A percentile compares a stretch with the other conserved stretches of the same genome.
Evolutionary conservation across 371 early-diverging fungal species (phyloP).

Genomic region (Haplosporangium sp.): DNA sequence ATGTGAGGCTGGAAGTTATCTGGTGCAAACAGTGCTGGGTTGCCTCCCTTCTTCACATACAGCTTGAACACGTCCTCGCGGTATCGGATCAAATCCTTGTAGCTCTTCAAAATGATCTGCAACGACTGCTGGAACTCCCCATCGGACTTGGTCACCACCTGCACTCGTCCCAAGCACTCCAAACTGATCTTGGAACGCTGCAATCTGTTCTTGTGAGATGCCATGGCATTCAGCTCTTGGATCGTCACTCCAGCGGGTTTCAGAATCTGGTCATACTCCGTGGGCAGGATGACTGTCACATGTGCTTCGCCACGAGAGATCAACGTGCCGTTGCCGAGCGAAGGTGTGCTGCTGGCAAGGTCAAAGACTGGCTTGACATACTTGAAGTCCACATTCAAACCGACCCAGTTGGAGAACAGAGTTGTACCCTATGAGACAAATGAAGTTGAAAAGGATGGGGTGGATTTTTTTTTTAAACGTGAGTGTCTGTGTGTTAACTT

Average conservation of each 20-base stretch:
- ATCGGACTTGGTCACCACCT: conserved; percentile 47
- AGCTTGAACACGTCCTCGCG: conserved; percentile 64
- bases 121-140: conserved; percentile 36
- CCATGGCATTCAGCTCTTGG: conserved; percentile 74
- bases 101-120: conserved; percentile 47
- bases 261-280: conserved; percentile 71
- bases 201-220: conserved; percentile 59
- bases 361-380: conserved; percentile 68
- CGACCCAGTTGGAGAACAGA: conserved; percentile 66
- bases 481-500: background rate
- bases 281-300: conserved; percentile 80
- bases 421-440: conserved; percentile 16
- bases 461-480: background rate
- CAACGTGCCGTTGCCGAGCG: conserved; percentile 53
- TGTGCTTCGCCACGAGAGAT: conserved; percentile 79
- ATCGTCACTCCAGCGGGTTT: conserved; percentile 74
- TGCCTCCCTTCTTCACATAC: conserved; percentile 66
- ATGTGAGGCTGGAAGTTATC: conserved; percentile 78
- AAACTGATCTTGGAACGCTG: conserved; percentile 66
- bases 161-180: conserved; percentile 76
- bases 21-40: conserved; percentile 69
- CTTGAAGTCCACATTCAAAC: conserved; percentile 68
- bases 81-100: conserved; percentile 55
- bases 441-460: too few relatives aligned
- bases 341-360: conserved; percentile 60